Evolutionary conservation across 768 basidiomycete species (phyloP).

Genomic region (Porphyrellus cyaneotinctus): DNA sequence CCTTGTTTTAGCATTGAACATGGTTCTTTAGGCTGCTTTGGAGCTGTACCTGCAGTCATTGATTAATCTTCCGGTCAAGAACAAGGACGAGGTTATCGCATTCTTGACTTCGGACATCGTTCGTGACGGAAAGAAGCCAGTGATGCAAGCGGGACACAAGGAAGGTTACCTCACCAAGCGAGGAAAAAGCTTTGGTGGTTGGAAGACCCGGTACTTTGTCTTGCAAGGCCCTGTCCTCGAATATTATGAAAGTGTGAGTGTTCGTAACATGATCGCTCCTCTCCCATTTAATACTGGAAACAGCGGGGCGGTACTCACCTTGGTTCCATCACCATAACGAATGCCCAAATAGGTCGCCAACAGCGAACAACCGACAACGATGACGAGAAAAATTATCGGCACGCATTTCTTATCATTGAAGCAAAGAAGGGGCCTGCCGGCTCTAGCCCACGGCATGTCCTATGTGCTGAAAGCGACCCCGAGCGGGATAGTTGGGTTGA

Average conservation of each 20-base stretch:
- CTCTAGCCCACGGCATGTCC: conserved; percentile 76
- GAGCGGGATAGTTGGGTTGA: conserved; percentile 96
- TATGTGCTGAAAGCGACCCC: conserved; percentile 93
- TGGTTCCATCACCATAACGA: conserved; percentile 86
- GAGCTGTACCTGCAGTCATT: conserved; percentile 85
- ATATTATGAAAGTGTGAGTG: conserved; percentile 94
- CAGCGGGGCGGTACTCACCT: conserved; percentile 89
- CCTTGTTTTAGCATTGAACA: conserved; percentile 5
- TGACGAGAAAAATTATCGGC: conserved; percentile 92
- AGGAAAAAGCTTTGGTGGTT: conserved; percentile 96
- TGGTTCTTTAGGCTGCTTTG: conserved; percentile 53
- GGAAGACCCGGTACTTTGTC: conserved; percentile 96
- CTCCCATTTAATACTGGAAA: conserved; percentile 12
- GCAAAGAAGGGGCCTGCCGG: conserved; percentile 69
- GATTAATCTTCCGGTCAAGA: conserved; percentile 76
- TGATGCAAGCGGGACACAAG: conserved; percentile 80
- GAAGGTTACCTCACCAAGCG: conserved; percentile 95
- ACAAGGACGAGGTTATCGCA: conserved; percentile 83
- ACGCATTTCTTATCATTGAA: conserved; percentile 97
- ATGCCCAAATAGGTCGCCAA: conserved; percentile 94
- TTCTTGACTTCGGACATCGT: conserved; percentile 92
- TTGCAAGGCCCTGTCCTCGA: conserved; percentile 86
- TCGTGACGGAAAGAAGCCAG: conserved; percentile 68
- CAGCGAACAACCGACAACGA: conserved; percentile 61
- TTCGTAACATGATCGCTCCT: conserved; percentile 1